Evolutionary conservation across 2,329 filamentous ascomycete genomes (phyloP).

Genomic region (Epichloe aotearoae): DNA sequence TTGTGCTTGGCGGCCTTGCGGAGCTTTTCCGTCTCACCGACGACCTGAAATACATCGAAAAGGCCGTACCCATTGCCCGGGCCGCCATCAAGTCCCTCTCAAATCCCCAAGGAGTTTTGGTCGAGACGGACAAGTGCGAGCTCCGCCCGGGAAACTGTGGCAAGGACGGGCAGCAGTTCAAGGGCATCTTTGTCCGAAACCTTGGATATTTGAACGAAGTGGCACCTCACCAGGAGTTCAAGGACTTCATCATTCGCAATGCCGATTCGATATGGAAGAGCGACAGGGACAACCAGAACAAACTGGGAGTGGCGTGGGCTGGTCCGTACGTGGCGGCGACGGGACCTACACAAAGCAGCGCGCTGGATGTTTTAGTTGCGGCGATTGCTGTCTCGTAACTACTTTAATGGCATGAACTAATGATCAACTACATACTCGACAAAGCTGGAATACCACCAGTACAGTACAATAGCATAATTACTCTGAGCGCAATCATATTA

Average conservation of each 20-base stretch:
- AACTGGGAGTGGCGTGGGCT: slow-evolving; percentile 51
- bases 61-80: slow-evolving; percentile 35
- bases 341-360: slow-evolving; percentile 50
- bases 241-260: slow-evolving; percentile 43
- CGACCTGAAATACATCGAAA: slow-evolving; percentile 26
- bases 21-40: slow-evolving; percentile 34
- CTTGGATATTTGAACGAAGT: slow-evolving; percentile 42
- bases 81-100: slow-evolving; percentile 35
- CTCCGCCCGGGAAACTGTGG: slow-evolving; percentile 24
- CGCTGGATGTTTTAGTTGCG: slow-evolving; percentile 53
- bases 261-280: slow-evolving; percentile 53
- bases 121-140: slow-evolving; percentile 24
- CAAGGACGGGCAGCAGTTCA: slow-evolving; percentile 50
- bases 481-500: not conserved
- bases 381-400: slow-evolving; percentile 30
- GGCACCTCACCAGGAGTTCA: slow-evolving; percentile 35
- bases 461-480: not conserved
- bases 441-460: too few relatives aligned
- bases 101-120: slow-evolving; percentile 32
- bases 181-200: slow-evolving; percentile 57
- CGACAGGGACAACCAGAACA: slow-evolving; percentile 34
- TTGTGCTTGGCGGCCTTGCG: slow-evolving; percentile 40
- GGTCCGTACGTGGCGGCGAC: slow-evolving; percentile 41
- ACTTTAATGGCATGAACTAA: not conserved
- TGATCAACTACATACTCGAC: not conserved